A percentile compares a stretch with the other conserved stretches of the same genome.
Evolutionary conservation across 2,329 filamentous ascomycete genomes (phyloP).

Genomic region (Ophiostoma piceae): DNA sequence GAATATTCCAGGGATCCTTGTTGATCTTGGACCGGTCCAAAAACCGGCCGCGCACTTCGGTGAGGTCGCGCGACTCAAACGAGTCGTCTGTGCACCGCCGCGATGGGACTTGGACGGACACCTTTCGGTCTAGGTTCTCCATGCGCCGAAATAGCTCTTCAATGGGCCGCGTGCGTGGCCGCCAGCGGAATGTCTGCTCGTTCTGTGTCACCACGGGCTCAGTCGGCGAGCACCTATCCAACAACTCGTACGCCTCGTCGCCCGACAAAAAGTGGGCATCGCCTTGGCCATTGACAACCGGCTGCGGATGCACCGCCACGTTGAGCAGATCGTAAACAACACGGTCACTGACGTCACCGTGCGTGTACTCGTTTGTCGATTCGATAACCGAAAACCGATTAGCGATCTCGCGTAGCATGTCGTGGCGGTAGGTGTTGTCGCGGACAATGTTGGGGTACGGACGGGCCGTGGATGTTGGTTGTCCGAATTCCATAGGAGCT

Average conservation of each 20-base stretch:
- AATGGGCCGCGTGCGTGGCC: constrained; percentile 28
- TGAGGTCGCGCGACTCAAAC: constrained; percentile 29
- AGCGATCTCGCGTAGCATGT: constrained; percentile 25
- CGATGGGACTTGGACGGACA: constrained; percentile 32
- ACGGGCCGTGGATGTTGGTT: background rate
- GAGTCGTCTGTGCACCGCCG: constrained; percentile 28
- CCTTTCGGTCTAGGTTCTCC: constrained; percentile 30
- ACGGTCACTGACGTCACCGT: constrained; percentile 26
- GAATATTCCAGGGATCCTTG: constrained; percentile 32
- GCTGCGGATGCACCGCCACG: constrained; percentile 18
- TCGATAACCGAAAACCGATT: background rate
- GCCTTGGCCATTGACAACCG: constrained; percentile 9
- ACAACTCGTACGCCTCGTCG: constrained; percentile 24
- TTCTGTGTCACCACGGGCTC: constrained; percentile 30
- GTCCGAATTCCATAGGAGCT: background rate
- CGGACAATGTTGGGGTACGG: constrained; percentile 1
- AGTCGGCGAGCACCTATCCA: constrained; percentile 25
- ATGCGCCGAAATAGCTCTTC: constrained; percentile 31
- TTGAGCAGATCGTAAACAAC: constrained; percentile 24
- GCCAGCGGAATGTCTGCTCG: constrained; percentile 31
- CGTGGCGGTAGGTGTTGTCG: constrained; percentile 23
- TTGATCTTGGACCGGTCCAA: constrained; percentile 15
- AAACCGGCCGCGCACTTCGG: constrained; percentile 29
- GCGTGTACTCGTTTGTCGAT: constrained; percentile 18
- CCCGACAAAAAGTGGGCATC: constrained; percentile 27